phyloP scores from a whole-genome alignment of 2,329 filamentous ascomycete species.

The Nigrospora oryzae region DNA sequence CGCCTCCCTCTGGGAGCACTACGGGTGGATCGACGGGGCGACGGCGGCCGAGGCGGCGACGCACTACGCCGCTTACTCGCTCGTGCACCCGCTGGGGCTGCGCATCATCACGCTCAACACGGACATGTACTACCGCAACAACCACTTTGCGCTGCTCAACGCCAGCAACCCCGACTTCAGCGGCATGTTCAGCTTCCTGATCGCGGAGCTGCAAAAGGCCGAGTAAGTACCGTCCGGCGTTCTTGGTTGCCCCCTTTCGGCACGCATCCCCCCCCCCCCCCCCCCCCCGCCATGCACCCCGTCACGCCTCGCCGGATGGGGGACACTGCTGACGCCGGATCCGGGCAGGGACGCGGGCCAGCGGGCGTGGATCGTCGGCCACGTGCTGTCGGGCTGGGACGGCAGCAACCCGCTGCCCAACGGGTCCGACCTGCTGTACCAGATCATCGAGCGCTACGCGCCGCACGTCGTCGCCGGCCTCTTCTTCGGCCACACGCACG shows the following conservation, averaged over 20 bases:
- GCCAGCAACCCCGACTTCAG: conserved; percentile 30
- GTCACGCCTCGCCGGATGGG: too few species aligned
- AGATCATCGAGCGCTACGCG: conserved; percentile 30
- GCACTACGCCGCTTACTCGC: conserved; percentile 48
- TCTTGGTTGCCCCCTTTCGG: too few species aligned
- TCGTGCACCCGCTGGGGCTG: conserved; percentile 42
- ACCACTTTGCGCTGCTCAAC: conserved; percentile 30
- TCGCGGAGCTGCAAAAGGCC: conserved; percentile 30
- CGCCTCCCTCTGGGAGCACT: conserved; percentile 44
- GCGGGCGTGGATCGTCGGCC: conserved; percentile 33
- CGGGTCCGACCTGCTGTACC: conserved; percentile 29
- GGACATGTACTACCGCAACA: conserved; percentile 35
- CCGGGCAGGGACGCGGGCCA: conserved; percentile 16
- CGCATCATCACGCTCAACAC: conserved; percentile 37
- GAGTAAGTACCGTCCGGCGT: conserved; percentile 11
- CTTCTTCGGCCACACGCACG: conserved; percentile 33
- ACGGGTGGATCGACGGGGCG: conserved; percentile 41
- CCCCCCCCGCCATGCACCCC: too few species aligned
- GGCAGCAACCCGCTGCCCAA: conserved; percentile 42
- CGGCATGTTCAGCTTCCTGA: conserved; percentile 32
- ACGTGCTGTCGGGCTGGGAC: conserved; percentile 47
- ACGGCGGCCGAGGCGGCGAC: conserved; percentile 35
- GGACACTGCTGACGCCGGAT: too few species aligned
- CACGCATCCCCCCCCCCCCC: too few species aligned
- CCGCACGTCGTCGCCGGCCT: conserved; percentile 32